phyloP scores from a whole-genome alignment of 768 basidiomycete genomes.

The Leucocoprinus birnbaumii region DNA sequence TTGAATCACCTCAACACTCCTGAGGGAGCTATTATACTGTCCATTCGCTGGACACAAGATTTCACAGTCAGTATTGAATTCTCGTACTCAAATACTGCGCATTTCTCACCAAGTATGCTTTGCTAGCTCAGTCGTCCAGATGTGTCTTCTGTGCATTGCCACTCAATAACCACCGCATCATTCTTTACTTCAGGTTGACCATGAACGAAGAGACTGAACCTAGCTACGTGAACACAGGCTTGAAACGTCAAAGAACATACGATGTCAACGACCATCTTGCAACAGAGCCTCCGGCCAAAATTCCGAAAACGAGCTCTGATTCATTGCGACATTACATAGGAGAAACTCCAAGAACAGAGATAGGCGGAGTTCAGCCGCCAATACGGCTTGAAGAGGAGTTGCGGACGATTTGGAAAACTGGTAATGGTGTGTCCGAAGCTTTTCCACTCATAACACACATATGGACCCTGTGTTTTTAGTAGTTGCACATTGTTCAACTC shows the following conservation, averaged over 20 bases:
- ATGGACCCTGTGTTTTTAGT: background rate
- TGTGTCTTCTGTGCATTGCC: too few relatives aligned
- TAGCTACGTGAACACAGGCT: background rate
- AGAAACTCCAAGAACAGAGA: background rate
- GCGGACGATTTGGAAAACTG: background rate
- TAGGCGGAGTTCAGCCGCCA: background rate
- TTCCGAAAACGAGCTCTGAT: background rate
- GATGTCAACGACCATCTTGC: background rate
- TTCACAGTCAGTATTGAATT: too few relatives aligned
- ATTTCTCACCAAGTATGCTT: too few relatives aligned
- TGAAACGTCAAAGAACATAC: slow-evolving; percentile 2
- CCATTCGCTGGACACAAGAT: too few relatives aligned
- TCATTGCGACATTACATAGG: background rate
- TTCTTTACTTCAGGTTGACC: background rate
- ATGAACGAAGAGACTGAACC: background rate
- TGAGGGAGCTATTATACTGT: too few relatives aligned
- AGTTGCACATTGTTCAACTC: slow-evolving; percentile 1
- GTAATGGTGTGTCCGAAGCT: background rate
- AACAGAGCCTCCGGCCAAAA: background rate
- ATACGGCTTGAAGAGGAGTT: background rate
- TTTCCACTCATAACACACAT: background rate
- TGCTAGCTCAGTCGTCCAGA: too few relatives aligned
- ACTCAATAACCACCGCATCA: too few relatives aligned
- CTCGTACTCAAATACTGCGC: too few relatives aligned
- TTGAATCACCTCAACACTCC: too few relatives aligned